phyloP scores from a whole-genome alignment of 805 yeast genomes.

The Myxozyma sirexii region DNA sequence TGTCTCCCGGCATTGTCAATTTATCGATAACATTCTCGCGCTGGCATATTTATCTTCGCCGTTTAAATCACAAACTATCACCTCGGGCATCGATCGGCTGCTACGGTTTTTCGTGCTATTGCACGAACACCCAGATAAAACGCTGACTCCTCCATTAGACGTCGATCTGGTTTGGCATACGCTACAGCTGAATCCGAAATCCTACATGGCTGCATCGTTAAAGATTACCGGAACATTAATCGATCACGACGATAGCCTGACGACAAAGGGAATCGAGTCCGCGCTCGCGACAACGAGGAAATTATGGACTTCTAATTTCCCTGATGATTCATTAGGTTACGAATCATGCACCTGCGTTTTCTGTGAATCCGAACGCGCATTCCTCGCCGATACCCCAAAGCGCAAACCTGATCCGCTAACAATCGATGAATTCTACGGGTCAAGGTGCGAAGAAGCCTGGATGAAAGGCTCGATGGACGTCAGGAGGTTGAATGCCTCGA shows the following conservation, averaged over 20 bases:
- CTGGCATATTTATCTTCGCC: slow-evolving; percentile 34
- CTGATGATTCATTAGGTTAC: slow-evolving; percentile 8
- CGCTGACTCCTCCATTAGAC: slow-evolving; percentile 33
- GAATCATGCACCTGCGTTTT: slow-evolving; percentile 19
- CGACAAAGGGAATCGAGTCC: neutral
- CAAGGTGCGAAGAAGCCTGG: slow-evolving; percentile 1
- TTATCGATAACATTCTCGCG: slow-evolving; percentile 32
- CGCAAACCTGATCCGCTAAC: neutral
- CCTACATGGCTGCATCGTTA: slow-evolving; percentile 9
- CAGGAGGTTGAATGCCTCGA: neutral
- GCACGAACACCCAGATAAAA: slow-evolving; percentile 2
- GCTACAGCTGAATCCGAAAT: slow-evolving; percentile 31
- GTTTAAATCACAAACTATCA: slow-evolving; percentile 16
- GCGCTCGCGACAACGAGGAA: neutral
- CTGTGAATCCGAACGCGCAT: slow-evolving; percentile 16
- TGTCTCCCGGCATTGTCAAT: slow-evolving; percentile 32
- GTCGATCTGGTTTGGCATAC: slow-evolving; percentile 37
- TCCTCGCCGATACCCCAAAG: neutral
- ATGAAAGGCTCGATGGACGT: slow-evolving; percentile 5
- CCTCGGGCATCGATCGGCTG: slow-evolving; percentile 17
- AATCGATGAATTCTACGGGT: slow-evolving; percentile 14
- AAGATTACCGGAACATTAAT: slow-evolving; percentile 11
- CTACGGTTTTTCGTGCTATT: slow-evolving; percentile 21
- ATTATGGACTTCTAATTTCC: slow-evolving; percentile 1
- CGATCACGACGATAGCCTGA: slow-evolving; percentile 13